phyloP scores from a whole-genome alignment of 371 early-diverging fungal genomes.

The Mucor indicus region DNA sequence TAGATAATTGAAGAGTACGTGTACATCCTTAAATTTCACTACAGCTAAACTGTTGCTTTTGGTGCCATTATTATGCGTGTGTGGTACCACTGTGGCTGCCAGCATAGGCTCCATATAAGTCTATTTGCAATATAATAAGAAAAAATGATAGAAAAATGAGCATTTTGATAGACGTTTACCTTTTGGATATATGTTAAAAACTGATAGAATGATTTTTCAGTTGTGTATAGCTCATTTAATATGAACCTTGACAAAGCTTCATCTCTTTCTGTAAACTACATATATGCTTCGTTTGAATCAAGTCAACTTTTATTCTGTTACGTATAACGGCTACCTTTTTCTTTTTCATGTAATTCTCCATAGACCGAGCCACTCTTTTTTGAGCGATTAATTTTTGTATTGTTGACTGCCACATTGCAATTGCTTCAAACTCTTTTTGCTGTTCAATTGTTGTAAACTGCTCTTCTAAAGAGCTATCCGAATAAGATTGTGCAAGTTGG shows the following conservation, averaged over 20 bases:
- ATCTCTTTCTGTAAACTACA: conserved; percentile 1
- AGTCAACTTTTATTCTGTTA: too few relatives aligned
- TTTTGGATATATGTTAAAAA: conserved; percentile 29
- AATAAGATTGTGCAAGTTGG: too few relatives aligned
- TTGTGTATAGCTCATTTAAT: conserved; percentile 15
- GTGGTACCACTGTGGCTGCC: conserved; percentile 18
- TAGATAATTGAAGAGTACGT: conserved; percentile 30
- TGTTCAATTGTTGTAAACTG: too few relatives aligned
- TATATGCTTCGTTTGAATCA: too few relatives aligned
- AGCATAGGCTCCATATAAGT: conserved; percentile 39
- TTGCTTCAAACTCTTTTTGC: conserved; percentile 9
- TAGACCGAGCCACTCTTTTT: neutral
- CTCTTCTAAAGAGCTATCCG: too few relatives aligned
- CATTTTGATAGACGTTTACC: conserved; percentile 10
- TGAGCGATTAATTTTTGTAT: conserved; percentile 1
- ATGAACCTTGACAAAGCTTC: conserved; percentile 18
- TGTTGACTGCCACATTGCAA: conserved; percentile 2
- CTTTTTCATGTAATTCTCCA: too few relatives aligned
- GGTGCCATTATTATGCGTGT: conserved; percentile 15
- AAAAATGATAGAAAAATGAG: neutral
- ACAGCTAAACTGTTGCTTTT: too few relatives aligned
- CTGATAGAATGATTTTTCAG: conserved; percentile 32
- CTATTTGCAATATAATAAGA: conserved; percentile 14
- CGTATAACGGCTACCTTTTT: too few relatives aligned
- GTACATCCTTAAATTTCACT: conserved; percentile 28